These are phyloP conservation scores for Diplotaxis tenuifolia DNA, from an alignment of 345 rosid genomes.

Conservation along the genomic window DNA sequence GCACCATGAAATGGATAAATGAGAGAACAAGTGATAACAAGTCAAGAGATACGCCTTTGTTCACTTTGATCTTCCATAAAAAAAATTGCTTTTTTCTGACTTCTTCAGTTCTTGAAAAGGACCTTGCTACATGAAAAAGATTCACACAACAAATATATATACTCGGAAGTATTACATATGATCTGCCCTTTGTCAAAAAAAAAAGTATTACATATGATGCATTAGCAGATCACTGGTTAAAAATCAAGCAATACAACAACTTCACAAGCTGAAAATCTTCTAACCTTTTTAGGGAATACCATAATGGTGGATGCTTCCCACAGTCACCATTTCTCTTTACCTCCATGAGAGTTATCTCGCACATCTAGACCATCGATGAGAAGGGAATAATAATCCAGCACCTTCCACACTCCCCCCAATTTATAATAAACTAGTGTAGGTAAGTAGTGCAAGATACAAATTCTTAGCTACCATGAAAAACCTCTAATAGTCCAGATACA, in stretches of 20 bases:
- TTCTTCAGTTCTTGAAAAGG: not conserved
- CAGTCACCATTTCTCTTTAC: constrained; percentile 1
- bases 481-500: not conserved
- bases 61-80: too few species aligned
- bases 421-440: not conserved
- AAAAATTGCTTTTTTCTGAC: too few species aligned
- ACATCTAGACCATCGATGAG: constrained; percentile 40
- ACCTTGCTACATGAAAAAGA: not conserved
- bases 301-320: not conserved
- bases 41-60: too few species aligned
- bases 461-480: not conserved
- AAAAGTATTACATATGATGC: not conserved
- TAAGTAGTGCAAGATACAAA: not conserved
- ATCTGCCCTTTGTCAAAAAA: too few species aligned
- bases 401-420: constrained; percentile 8
- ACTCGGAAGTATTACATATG: not conserved
- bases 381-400: constrained; percentile 20
- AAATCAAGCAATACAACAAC: not conserved
- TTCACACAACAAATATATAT: not conserved
- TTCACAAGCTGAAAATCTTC: not conserved
- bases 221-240: not conserved
- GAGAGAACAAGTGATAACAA: too few species aligned
- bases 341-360: constrained; percentile 33
- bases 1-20: too few species aligned
- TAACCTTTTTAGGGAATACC: constrained; percentile 4